These are phyloP conservation scores for Pleurotus giganteus DNA, from an alignment of 768 basidiomycete genomes.

Conservation along the genomic window DNA sequence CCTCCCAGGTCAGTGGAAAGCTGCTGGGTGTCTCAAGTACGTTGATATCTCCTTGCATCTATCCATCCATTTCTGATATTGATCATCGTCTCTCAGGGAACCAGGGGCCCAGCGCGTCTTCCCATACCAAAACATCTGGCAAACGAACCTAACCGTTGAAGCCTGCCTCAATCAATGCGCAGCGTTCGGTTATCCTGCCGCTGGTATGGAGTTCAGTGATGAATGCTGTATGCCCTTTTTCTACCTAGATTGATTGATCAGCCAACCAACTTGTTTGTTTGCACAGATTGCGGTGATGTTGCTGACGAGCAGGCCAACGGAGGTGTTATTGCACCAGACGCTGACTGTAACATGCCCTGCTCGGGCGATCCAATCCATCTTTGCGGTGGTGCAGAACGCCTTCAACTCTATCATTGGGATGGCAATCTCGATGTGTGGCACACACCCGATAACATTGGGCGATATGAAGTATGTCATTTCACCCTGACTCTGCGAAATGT, in stretches of 20 bases:
- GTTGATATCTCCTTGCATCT: constrained; percentile 16
- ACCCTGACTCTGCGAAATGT: neutral
- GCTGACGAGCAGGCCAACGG: constrained; percentile 44
- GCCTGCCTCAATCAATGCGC: constrained; percentile 69
- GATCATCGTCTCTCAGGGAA: constrained; percentile 40
- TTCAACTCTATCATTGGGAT: constrained; percentile 56
- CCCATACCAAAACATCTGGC: constrained; percentile 57
- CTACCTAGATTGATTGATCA: neutral
- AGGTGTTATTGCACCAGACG: constrained; percentile 36
- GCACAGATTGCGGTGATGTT: constrained; percentile 77
- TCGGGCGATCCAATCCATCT: constrained; percentile 68
- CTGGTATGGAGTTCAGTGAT: constrained; percentile 64
- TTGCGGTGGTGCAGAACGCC: constrained; percentile 57
- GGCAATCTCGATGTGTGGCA: constrained; percentile 61
- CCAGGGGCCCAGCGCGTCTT: constrained; percentile 43
- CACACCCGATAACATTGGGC: constrained; percentile 60
- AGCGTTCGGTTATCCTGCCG: constrained; percentile 68
- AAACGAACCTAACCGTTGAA: constrained; percentile 60
- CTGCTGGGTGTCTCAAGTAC: constrained; percentile 67
- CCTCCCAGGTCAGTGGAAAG: constrained; percentile 63
- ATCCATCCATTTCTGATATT: neutral
- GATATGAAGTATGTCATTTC: constrained; percentile 58
- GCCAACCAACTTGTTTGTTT: neutral
- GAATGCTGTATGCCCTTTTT: constrained; percentile 59
- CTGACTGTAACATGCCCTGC: constrained; percentile 53